Percentiles rank a stretch among this genome's conserved stretches.
Conservation (phyloP, 495 filamentous ascomycete species). For the Daldinia concentrica region DNA sequence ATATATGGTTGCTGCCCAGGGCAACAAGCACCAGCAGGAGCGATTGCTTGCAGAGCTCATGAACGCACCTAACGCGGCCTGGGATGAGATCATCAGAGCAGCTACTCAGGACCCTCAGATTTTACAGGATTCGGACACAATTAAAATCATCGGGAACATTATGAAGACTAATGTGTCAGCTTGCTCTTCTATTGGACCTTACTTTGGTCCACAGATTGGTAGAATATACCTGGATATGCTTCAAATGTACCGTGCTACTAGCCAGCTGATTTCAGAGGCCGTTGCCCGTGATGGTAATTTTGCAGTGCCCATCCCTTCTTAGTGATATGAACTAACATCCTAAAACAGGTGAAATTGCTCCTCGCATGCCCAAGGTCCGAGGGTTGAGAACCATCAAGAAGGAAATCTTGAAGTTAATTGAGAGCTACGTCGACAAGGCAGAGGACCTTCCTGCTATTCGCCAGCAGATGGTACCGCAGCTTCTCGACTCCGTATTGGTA, state of each 20-base stretch:
- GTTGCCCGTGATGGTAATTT: constrained; percentile 83
- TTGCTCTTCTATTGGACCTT: constrained; percentile 92
- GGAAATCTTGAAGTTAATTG: constrained; percentile 97
- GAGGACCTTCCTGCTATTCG: constrained; percentile 95
- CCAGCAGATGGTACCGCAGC: constrained; percentile 90
- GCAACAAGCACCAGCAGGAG: constrained; percentile 90
- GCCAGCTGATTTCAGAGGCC: constrained; percentile 90
- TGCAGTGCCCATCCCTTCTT: neutral
- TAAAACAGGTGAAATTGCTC: constrained; percentile 81
- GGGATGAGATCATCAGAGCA: constrained; percentile 89
- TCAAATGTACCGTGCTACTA: constrained; percentile 97
- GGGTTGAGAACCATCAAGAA: constrained; percentile 98
- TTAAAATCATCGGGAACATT: constrained; percentile 98
- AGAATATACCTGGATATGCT: constrained; percentile 99
- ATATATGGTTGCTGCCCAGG: constrained; percentile 98
- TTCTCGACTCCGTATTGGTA: constrained; percentile 92
- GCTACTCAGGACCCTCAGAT: constrained; percentile 83
- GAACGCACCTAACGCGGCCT: constrained; percentile 89
- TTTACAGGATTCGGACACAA: constrained; percentile 89
- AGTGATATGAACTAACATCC: constrained; percentile 39
- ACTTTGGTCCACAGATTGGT: constrained; percentile 99
- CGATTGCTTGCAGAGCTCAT: constrained; percentile 91
- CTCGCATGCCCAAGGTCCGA: constrained; percentile 95
- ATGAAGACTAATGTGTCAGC: constrained; percentile 99
- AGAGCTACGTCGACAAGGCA: constrained; percentile 96